These are phyloP conservation scores for Lophiotrema nucula DNA, from an alignment of 495 filamentous ascomycete genomes.

Conservation along the genomic window DNA sequence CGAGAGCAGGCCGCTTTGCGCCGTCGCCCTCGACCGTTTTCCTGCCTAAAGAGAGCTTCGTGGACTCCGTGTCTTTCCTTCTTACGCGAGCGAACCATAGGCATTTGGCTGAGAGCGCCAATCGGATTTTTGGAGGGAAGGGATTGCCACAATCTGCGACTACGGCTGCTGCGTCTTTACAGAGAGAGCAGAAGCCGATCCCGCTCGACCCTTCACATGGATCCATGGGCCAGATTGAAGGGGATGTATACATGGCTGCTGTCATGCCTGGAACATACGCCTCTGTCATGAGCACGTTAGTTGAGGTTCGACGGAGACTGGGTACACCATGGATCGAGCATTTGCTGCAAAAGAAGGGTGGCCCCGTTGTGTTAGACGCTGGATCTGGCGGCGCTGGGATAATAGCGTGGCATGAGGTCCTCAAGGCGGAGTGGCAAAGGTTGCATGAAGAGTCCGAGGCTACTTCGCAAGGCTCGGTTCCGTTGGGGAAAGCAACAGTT, in stretches of 20 bases:
- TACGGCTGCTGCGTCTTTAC: slow-evolving; percentile 52
- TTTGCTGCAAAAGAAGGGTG: slow-evolving; percentile 64
- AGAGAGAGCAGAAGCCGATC: slow-evolving; percentile 64
- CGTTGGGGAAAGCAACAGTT: slow-evolving; percentile 61
- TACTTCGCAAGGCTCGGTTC: slow-evolving; percentile 31
- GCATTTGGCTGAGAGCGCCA: slow-evolving; percentile 69
- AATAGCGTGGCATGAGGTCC: slow-evolving; percentile 78
- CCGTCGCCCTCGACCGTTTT: slow-evolving; percentile 72
- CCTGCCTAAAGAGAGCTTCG: slow-evolving; percentile 63
- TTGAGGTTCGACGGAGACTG: slow-evolving; percentile 81
- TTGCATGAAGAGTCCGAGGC: slow-evolving; percentile 49
- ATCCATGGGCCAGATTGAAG: slow-evolving; percentile 79
- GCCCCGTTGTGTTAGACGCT: slow-evolving; percentile 79
- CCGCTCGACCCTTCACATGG: slow-evolving; percentile 66
- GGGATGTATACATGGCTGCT: slow-evolving; percentile 75
- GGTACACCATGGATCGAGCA: slow-evolving; percentile 74
- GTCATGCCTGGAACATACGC: slow-evolving; percentile 82
- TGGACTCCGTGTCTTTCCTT: slow-evolving; percentile 64
- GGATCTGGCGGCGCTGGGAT: slow-evolving; percentile 81
- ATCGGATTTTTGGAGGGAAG: slow-evolving; percentile 68
- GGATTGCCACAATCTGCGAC: slow-evolving; percentile 70
- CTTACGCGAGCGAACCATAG: slow-evolving; percentile 65
- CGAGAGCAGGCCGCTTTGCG: slow-evolving; percentile 53
- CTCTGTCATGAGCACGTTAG: slow-evolving; percentile 66
- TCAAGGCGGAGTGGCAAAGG: slow-evolving; percentile 78